These are phyloP conservation scores for Colletotrichum orbiculare DNA, from an alignment of 2,329 filamentous ascomycete species.

Conservation along the genomic window DNA sequence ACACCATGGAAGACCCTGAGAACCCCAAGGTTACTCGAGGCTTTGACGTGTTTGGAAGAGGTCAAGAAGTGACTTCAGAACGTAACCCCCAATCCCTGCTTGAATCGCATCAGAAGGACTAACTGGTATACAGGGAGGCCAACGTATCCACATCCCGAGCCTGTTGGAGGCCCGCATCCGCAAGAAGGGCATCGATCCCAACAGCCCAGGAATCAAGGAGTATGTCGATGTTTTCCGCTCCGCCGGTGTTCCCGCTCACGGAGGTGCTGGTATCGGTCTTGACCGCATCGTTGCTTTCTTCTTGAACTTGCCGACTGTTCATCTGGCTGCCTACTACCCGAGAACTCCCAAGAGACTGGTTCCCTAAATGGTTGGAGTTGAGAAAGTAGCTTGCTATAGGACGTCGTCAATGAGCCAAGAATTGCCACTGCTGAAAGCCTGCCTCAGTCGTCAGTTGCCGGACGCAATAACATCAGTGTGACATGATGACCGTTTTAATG, in stretches of 20 bases:
- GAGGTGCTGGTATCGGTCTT: slow-evolving; percentile 88
- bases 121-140: slow-evolving; percentile 59
- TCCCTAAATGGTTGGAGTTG: slow-evolving; percentile 44
- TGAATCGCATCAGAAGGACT: not conserved
- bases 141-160: slow-evolving; percentile 83
- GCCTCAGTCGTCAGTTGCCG: too few relatives aligned
- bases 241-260: slow-evolving; percentile 89
- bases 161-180: slow-evolving; percentile 83
- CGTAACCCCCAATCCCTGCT: slow-evolving; percentile 7
- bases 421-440: too few relatives aligned
- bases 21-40: slow-evolving; percentile 74
- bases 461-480: too few relatives aligned
- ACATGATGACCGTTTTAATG: too few relatives aligned
- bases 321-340: slow-evolving; percentile 68
- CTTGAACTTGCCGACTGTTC: slow-evolving; percentile 68
- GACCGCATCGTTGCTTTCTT: slow-evolving; percentile 84
- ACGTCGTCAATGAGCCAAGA: not conserved
- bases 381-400: too few relatives aligned
- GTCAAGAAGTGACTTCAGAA: slow-evolving; percentile 89
- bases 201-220: slow-evolving; percentile 81
- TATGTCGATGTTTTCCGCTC: slow-evolving; percentile 85
- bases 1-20: slow-evolving; percentile 82
- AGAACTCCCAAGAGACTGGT: slow-evolving; percentile 69
- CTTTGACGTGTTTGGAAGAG: slow-evolving; percentile 89
- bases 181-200: slow-evolving; percentile 83